A percentile compares a stretch with the other conserved stretches of the same genome.
These are phyloP conservation scores for Solanum infundibuliforme DNA, from an alignment of 257 asterid species.

Conservation along the genomic window DNA sequence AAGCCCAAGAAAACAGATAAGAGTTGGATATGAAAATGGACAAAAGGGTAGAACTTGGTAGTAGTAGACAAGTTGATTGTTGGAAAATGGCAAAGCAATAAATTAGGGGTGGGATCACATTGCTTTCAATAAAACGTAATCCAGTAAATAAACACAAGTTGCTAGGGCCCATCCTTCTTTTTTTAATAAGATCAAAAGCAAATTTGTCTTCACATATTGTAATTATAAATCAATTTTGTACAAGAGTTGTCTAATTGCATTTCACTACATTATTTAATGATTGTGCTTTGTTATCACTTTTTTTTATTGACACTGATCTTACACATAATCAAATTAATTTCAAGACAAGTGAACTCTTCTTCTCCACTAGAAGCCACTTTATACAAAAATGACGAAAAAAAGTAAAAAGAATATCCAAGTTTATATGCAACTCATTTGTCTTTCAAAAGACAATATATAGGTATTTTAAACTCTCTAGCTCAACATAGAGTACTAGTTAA, in stretches of 20 bases:
- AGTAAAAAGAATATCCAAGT: not conserved
- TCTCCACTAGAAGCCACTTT: not conserved
- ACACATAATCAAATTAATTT: not conserved
- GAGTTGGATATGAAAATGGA: not conserved
- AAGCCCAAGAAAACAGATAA: conserved; percentile 8
- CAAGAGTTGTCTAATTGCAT: not conserved
- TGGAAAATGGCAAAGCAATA: conserved; percentile 8
- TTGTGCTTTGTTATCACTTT: not conserved
- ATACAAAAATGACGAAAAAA: not conserved
- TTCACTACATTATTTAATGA: not conserved
- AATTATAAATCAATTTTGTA: not conserved
- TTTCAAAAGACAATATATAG: not conserved
- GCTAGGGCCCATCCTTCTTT: not conserved
- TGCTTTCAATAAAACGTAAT: conserved; percentile 2
- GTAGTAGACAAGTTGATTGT: not conserved
- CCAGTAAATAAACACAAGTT: conserved; percentile 6
- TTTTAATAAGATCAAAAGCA: not conserved
- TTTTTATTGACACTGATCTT: not conserved
- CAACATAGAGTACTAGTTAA: not conserved
- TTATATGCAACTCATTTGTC: not conserved
- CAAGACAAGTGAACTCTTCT: not conserved
- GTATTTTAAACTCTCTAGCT: not conserved
- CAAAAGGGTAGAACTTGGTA: not conserved
- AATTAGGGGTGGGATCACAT: conserved; percentile 8
- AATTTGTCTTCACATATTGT: not conserved